A percentile compares a stretch with the other conserved stretches of the same genome.
phyloP scores from a whole-genome alignment of 305 asterid genomes.

The Coffea humblotiana region DNA sequence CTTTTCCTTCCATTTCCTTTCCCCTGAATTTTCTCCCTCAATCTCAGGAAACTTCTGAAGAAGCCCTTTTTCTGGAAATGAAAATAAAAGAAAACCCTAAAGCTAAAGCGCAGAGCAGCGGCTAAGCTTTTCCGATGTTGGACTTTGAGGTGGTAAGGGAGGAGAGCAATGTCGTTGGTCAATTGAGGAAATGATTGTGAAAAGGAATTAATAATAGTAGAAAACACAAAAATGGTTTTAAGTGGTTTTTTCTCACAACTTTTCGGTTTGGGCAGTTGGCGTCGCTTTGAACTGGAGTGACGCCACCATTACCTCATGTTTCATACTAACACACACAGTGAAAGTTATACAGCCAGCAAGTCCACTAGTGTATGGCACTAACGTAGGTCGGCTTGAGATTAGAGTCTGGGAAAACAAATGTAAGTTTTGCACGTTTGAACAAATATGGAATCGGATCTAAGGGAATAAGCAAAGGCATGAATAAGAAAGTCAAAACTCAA shows the following conservation, averaged over 20 bases:
- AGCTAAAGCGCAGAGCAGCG: background rate
- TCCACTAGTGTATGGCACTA: no score
- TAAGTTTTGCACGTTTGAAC: no score
- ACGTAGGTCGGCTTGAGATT: no score
- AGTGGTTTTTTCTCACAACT: background rate
- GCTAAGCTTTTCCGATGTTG: background rate
- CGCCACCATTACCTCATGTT: background rate
- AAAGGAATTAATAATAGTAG: background rate
- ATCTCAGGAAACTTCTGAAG: background rate
- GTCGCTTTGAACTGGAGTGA: conserved; percentile 9
- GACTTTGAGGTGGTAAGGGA: background rate
- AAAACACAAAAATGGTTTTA: background rate
- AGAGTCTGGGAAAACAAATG: no score
- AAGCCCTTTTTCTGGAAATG: background rate
- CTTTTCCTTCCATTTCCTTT: background rate
- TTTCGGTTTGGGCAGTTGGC: background rate
- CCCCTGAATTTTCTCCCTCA: background rate
- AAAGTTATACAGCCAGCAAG: no score
- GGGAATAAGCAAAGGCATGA: no score
- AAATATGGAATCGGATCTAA: no score
- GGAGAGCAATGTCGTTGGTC: conserved; percentile 6
- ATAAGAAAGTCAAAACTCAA: no score
- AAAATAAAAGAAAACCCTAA: conserved; percentile 10
- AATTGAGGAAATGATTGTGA: conserved; percentile 5
- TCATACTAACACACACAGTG: background rate